These are phyloP conservation scores for Tulasnella calospora DNA, from an alignment of 768 basidiomycete genomes.

Conservation along the genomic window DNA sequence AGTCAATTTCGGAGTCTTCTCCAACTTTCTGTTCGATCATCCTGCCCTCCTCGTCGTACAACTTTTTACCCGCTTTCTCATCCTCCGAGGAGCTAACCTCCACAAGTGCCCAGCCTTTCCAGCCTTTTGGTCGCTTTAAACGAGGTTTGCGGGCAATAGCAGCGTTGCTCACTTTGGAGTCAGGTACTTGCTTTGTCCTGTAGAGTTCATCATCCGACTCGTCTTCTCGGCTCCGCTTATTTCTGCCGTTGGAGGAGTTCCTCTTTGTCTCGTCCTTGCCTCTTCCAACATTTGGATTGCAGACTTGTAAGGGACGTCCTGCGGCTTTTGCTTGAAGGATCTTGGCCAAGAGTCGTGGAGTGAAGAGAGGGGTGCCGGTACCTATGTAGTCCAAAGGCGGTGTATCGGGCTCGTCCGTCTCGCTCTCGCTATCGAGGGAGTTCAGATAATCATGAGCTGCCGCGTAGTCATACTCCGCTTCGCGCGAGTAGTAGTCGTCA, in stretches of 20 bases:
- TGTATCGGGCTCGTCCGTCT: conserved; percentile 6
- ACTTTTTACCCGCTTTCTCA: background rate
- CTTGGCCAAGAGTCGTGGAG: conserved; percentile 19
- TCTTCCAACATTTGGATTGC: background rate
- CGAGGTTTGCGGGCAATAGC: conserved; percentile 1
- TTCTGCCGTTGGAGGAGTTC: background rate
- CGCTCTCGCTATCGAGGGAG: background rate
- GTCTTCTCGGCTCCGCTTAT: conserved; percentile 12
- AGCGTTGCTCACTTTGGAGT: conserved; percentile 13
- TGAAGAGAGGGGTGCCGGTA: too few relatives aligned
- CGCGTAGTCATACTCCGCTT: too few relatives aligned
- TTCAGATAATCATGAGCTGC: too few relatives aligned
- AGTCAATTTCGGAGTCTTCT: conserved; percentile 8
- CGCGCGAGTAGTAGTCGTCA: too few relatives aligned
- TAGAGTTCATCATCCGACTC: background rate
- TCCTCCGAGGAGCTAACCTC: conserved; percentile 15
- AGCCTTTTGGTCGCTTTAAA: conserved; percentile 14
- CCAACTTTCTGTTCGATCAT: background rate
- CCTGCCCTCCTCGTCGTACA: conserved; percentile 15
- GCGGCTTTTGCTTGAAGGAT: too few relatives aligned
- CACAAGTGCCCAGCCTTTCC: conserved; percentile 19
- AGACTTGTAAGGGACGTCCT: conserved; percentile 1
- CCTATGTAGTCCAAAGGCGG: too few relatives aligned
- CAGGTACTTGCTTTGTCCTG: background rate
- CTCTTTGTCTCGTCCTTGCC: background rate